A percentile compares a stretch with the other conserved stretches of the same genome.
Evolutionary conservation across 371 early-diverging fungal genomes (phyloP).

Genomic region (Mucor piriformis): DNA sequence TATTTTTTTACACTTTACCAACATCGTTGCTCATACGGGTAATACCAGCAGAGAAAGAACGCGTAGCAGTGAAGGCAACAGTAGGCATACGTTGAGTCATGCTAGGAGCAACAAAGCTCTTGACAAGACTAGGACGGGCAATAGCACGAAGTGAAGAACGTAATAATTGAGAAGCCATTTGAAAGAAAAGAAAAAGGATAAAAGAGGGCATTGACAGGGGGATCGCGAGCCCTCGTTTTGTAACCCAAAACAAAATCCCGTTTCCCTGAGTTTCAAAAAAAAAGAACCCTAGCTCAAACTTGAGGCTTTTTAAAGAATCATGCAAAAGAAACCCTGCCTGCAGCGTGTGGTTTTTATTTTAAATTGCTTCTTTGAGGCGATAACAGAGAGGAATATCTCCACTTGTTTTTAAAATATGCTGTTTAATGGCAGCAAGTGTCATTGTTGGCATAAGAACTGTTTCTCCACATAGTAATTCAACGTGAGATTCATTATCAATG

Average conservation of each 20-base stretch:
- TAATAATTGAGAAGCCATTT: conserved; percentile 45
- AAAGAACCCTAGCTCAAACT: neutral
- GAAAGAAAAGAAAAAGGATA: conserved; percentile 5
- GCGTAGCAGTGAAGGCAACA: conserved; percentile 26
- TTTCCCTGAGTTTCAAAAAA: neutral
- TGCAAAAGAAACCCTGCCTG: conserved; percentile 1
- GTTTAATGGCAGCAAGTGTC: conserved; percentile 84
- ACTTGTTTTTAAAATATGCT: conserved; percentile 82
- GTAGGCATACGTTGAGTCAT: conserved; percentile 21
- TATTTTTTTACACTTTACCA: conserved; percentile 25
- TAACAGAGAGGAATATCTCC: conserved; percentile 79
- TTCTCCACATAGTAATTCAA: conserved; percentile 81
- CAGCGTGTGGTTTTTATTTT: neutral
- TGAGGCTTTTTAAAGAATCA: neutral
- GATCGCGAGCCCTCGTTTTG: neutral
- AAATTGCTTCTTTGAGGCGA: conserved; percentile 40
- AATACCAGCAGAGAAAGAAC: conserved; percentile 33
- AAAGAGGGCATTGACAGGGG: conserved; percentile 15
- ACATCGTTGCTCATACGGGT: conserved; percentile 39
- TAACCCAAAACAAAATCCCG: neutral
- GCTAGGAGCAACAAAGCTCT: conserved; percentile 18
- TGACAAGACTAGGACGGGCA: conserved; percentile 31
- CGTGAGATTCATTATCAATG: conserved; percentile 30
- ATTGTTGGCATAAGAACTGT: conserved; percentile 70
- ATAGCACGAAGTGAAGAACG: conserved; percentile 44